Base-by-base conservation (phyloP, 1,284 basidiomycete species). In the Phlebopus sp. region DNA sequence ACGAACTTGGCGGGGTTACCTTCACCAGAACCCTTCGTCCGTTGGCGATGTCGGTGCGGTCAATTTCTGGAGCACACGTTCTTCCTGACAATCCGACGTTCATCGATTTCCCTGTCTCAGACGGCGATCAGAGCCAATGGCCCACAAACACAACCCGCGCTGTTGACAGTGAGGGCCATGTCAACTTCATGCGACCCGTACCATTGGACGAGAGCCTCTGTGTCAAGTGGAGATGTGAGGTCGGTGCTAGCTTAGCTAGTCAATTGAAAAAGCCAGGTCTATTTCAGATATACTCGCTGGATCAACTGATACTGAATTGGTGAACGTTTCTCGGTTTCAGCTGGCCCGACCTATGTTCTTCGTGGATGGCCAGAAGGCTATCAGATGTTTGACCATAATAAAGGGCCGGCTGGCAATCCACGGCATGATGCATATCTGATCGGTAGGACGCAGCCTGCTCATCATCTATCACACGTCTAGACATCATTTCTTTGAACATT, bases 361-460 rank as follows among this genome's bases (percentile, higher is more conserved):
- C 77, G 75, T 51, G 58, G 64, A 35, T 90, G 82, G 71, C 89
- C 89, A 0, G 62, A 68, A 13, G 77, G 79, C 14, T 92, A 92
- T 66, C 69, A 71, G n/a, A 71, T 91, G 63, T 90, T 69, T 56
- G 82, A 86, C 58, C 89, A 92, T 54, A 73, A 86, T 52, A 89
- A 89, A 60, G 84, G 87, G 0, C 68, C 69, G 11, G 66, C 57
- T 31, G 56, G 50, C 10, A 65, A 64, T 31, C 77, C 82, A n/a
- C 71, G 90, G 49, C 84, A 86, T 51, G 89, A 92, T 62, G 65
- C 83, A 9, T 92, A 92, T 69, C 75, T 91, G 18, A 80, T 77
- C 50, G 89, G 89, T 90, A 51, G 23, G 78, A 58, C 40, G 18
- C 42, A 35, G 29, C 15, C 21, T 31, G 19, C 37, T 15, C 40